Conservation (phyloP, 257 asterid genomes). For the Buddleja alternifolia region DNA sequence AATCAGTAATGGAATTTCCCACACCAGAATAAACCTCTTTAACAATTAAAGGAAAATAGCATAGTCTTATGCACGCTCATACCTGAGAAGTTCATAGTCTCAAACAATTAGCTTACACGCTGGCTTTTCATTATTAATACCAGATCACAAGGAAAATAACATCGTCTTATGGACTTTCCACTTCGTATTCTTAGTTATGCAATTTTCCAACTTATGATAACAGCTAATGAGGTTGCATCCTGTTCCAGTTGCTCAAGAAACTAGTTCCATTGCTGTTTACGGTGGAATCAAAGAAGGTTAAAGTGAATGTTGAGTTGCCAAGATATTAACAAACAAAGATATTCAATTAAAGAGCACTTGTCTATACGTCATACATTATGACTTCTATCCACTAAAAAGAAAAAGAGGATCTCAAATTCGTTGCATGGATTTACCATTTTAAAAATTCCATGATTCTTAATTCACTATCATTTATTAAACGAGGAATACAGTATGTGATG, state of each 20-base stretch:
- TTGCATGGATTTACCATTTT: neutral
- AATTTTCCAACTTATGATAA: neutral
- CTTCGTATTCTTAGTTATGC: neutral
- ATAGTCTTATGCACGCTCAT: neutral
- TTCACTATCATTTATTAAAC: neutral
- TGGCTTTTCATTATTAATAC: too few species aligned
- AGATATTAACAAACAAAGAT: slow-evolving; percentile 6
- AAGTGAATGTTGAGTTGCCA: neutral
- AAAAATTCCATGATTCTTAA: slow-evolving; percentile 2
- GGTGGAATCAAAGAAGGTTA: neutral
- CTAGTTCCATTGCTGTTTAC: too few species aligned
- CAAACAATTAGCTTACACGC: neutral
- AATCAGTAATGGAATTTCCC: neutral
- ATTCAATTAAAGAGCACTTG: neutral
- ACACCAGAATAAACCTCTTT: neutral
- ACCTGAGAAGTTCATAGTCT: neutral
- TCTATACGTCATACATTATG: too few species aligned
- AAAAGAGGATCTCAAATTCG: neutral
- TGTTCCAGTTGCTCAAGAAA: neutral
- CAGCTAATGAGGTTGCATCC: neutral
- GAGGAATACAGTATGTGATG: neutral
- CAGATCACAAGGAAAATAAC: too few species aligned
- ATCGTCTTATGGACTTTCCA: neutral
- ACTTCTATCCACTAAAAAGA: neutral
- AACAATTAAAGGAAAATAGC: neutral